phyloP scores from a whole-genome alignment of 1,284 basidiomycete genomes.

The Stereum hirsutum region DNA sequence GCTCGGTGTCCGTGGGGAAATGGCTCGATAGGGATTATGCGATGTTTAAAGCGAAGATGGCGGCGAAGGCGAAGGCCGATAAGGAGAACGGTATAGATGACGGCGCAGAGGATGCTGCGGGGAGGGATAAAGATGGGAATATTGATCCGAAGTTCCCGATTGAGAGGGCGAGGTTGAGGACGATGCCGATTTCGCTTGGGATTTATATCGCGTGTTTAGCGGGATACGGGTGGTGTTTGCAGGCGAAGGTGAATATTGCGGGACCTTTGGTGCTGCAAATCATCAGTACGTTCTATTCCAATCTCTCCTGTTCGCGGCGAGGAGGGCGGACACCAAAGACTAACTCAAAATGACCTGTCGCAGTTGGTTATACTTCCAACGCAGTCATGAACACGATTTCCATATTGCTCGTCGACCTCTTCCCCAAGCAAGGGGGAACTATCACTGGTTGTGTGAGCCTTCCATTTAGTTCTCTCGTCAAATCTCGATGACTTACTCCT shows the following conservation, averaged over 20 bases:
- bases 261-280: conserved; percentile 50
- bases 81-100: conserved; percentile 17
- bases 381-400: conserved; percentile 37
- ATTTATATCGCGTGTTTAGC: conserved; percentile 32
- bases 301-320: too few species aligned
- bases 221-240: conserved; percentile 63
- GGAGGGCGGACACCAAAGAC: too few species aligned
- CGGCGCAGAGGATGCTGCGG: conserved; percentile 24
- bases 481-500: conserved; percentile 1
- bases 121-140: conserved; percentile 17
- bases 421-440: conserved; percentile 48
- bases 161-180: conserved; percentile 42
- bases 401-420: conserved; percentile 56
- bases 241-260: conserved; percentile 38
- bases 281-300: conserved; percentile 41
- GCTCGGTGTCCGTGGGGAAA: conserved; percentile 38
- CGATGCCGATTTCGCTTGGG: conserved; percentile 31
- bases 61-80: conserved; percentile 14
- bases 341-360: too few species aligned
- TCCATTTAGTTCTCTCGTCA: not conserved
- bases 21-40: conserved; percentile 50
- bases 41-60: conserved; percentile 24
- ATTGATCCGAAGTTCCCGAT: conserved; percentile 41
- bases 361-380: conserved; percentile 40
- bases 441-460: conserved; percentile 51